Percentiles rank a stretch among this genome's conserved stretches.
phyloP scores from a whole-genome alignment of 1,284 basidiomycete genomes.

The Volvariella volvacea region DNA sequence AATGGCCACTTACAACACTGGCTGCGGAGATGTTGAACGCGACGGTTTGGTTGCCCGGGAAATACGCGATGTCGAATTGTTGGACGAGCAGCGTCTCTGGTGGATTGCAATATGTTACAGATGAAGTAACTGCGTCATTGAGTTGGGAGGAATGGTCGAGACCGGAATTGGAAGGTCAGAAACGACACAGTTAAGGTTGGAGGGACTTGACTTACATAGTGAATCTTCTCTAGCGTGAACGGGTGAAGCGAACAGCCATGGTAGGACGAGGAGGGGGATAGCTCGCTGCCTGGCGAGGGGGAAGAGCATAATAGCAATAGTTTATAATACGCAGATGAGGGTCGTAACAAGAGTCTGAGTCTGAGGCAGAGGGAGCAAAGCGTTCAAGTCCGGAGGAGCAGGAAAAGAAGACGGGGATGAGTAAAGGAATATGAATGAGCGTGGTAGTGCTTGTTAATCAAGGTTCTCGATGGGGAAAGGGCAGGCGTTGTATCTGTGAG shows the following conservation, averaged over 20 bases:
- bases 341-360: too few relatives aligned
- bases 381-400: too few relatives aligned
- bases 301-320: conserved; percentile 35
- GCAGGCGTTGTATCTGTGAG: too few relatives aligned
- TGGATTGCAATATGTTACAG: conserved; percentile 82
- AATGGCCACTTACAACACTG: conserved; percentile 50
- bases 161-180: too few relatives aligned
- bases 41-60: conserved; percentile 62
- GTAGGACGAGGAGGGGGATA: conserved; percentile 33
- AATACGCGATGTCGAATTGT: conserved; percentile 75
- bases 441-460: too few relatives aligned
- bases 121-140: conserved; percentile 62
- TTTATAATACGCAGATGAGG: conserved; percentile 32
- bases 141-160: conserved; percentile 9
- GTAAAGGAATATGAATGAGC: too few relatives aligned
- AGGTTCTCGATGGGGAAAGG: too few relatives aligned
- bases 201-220: conserved; percentile 55
- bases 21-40: conserved; percentile 72
- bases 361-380: too few relatives aligned
- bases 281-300: conserved; percentile 66
- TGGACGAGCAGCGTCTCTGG: conserved; percentile 76
- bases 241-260: conserved; percentile 32
- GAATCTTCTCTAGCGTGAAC: conserved; percentile 43
- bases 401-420: too few relatives aligned
- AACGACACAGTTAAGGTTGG: conserved; percentile 2